Percentiles rank a stretch among this genome's conserved stretches.
These are phyloP conservation scores for Hydrangea macrophylla DNA, from an alignment of 148 eudicot genomes.

Conservation along the genomic window DNA sequence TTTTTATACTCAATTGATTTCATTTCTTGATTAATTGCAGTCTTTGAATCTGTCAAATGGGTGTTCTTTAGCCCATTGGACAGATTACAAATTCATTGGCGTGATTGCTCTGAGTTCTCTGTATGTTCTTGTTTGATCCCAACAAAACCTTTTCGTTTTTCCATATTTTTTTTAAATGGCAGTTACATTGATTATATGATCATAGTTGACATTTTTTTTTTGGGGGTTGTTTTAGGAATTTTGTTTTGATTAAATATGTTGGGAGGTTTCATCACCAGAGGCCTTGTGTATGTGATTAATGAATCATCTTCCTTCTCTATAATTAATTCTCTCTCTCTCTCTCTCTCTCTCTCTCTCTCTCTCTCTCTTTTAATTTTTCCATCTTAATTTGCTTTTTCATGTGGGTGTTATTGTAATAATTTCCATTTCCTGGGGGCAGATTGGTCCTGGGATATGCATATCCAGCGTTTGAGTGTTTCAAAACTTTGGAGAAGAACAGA, in stretches of 20 bases:
- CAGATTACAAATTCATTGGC: too few species aligned
- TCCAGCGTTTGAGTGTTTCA: conserved; percentile 93
- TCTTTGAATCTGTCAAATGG: too few species aligned
- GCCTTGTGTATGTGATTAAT: conserved; percentile 55
- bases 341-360: neutral
- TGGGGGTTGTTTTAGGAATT: neutral
- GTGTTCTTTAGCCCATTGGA: too few species aligned
- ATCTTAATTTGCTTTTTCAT: too few species aligned
- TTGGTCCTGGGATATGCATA: conserved; percentile 85
- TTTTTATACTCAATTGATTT: too few species aligned
- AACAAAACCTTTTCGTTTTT: neutral
- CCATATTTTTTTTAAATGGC: too few species aligned
- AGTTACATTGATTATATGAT: neutral
- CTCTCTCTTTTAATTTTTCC: too few species aligned
- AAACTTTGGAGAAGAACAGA: conserved; percentile 71
- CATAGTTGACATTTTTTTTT: neutral
- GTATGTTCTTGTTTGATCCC: too few species aligned
- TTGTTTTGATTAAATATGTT: conserved; percentile 48
- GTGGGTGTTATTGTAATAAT: too few species aligned
- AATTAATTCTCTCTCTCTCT: neutral
- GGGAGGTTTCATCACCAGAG: conserved; percentile 65
- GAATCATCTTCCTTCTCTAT: too few species aligned
- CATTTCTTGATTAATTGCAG: too few species aligned
- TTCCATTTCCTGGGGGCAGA: conserved; percentile 25
- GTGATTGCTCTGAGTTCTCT: too few species aligned